Evolutionary conservation across 257 asterid species (phyloP).

Genomic region (Solanum ossicruentum): DNA sequence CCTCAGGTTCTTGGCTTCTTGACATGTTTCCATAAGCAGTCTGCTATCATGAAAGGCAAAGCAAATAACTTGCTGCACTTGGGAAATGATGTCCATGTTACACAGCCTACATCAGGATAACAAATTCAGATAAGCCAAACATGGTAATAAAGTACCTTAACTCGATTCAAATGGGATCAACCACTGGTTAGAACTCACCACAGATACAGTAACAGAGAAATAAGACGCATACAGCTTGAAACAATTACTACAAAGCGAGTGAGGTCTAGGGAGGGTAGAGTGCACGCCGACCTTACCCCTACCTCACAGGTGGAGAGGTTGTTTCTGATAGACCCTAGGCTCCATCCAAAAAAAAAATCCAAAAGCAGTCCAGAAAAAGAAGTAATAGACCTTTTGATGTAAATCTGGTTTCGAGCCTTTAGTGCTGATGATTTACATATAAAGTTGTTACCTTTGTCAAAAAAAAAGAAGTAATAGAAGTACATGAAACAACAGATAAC

Average conservation of each 20-base stretch:
- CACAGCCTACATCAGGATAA: slow-evolving; percentile 53
- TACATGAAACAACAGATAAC: neutral
- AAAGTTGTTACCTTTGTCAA: too few species aligned
- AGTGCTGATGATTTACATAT: too few species aligned
- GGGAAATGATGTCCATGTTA: slow-evolving; percentile 95
- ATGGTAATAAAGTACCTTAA: neutral
- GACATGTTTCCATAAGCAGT: slow-evolving; percentile 94
- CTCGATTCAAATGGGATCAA: neutral
- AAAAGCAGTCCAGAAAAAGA: neutral
- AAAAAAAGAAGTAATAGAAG: neutral
- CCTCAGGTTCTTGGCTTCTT: slow-evolving; percentile 84
- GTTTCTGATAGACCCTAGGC: neutral
- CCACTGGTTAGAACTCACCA: neutral
- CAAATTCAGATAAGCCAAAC: neutral
- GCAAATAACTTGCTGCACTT: slow-evolving; percentile 94
- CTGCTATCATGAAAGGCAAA: slow-evolving; percentile 95
- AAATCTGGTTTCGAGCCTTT: too few species aligned
- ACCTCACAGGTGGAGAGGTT: neutral
- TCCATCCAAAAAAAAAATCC: neutral
- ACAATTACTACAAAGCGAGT: neutral
- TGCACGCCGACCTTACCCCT: neutral
- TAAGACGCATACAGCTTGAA: neutral
- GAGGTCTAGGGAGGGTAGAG: neutral
- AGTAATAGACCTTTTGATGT: neutral
- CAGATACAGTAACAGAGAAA: neutral